Evolutionary conservation across 2,329 filamentous ascomycete species (phyloP).

Genomic region (Pseudogymnoascus sp.): DNA sequence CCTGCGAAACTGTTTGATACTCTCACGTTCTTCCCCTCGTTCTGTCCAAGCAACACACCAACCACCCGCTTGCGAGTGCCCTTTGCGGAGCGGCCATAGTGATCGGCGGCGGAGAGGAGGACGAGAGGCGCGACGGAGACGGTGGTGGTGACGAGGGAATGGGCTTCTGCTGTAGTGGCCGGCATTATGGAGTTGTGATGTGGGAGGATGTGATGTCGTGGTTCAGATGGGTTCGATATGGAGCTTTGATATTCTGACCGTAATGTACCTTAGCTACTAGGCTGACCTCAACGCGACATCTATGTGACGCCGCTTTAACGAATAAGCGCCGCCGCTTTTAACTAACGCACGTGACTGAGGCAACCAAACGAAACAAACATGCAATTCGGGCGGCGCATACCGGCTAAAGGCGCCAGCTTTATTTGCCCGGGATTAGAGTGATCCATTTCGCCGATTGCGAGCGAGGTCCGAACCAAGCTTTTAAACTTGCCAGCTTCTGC

Average conservation of each 20-base stretch:
- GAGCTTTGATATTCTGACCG: conserved; percentile 5
- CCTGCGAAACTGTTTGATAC: conserved; percentile 99
- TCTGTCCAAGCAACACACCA: conserved; percentile 88
- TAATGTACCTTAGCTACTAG: conserved; percentile 5
- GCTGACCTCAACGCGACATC: conserved; percentile 7
- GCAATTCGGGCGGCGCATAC: conserved; percentile 2
- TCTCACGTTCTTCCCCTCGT: conserved; percentile 89
- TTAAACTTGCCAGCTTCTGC: conserved; percentile 11
- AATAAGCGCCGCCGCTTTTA: conserved; percentile 3
- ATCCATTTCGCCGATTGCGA: conserved; percentile 7
- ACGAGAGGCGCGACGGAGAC: conserved; percentile 97
- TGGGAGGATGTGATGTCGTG: conserved; percentile 6
- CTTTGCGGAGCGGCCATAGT: conserved; percentile 91
- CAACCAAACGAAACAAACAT: background rate
- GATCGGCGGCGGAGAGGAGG: conserved; percentile 94
- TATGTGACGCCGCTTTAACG: background rate
- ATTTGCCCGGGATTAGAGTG: conserved; percentile 3
- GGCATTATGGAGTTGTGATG: conserved; percentile 57
- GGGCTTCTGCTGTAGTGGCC: conserved; percentile 90
- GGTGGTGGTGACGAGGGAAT: conserved; percentile 87
- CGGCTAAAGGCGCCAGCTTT: conserved; percentile 7
- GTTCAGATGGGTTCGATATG: conserved; percentile 7
- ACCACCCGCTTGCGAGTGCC: conserved; percentile 83
- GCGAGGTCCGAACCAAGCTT: conserved; percentile 10
- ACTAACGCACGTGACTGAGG: background rate